Evolutionary conservation across 345 rosid genomes (phyloP), one percentile per base, ranked within the genome.

Genomic region (Lumnitzera littorea): DNA sequence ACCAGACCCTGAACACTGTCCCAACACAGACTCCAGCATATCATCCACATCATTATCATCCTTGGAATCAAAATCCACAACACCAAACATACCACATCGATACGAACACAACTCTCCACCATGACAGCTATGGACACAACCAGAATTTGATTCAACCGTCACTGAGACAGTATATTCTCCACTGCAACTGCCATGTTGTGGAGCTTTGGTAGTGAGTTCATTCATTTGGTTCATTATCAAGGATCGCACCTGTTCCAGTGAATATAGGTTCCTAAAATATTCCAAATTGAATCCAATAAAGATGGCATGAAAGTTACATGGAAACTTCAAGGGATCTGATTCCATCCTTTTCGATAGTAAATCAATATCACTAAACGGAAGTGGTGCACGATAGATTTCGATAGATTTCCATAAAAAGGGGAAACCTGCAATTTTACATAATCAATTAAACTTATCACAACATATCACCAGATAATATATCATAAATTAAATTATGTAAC

Each of bases 331-430:
- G 12, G 76, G 70, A 47, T 74, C 63, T 56, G 88, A 80, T 52
- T 76, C 67, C 61, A 82, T 68, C 59, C 81, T 80, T 59, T 66
- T 58, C 12, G 86, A 78, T 43, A 94, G 78, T 1, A 72, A 70
- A 47, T 82, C 86, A 54, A 94, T 84, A 23, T 90, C 99, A 58
- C 64, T 62, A 51, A 90, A 94, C 12, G 97, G 96, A 11, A 94
- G 81, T 61, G 91, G 84, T 13, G 97, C 87, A 23, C 97, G 91
- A 67, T 94, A 88, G 48, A 94, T 94, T 65, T 90, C 97, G 3
- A 88, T 91, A 41, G 99, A 86, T 71, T 90, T 94, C 91, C 90
- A 90, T 36, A 94, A 67, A 55, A 90, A 74, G 0, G 92, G 91
- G 2, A 87, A 68, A 54, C 96, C 95, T 84, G 76, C 56, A 72